Conservation (phyloP, 148 eudicot species). For the Camellia granthamiana region DNA sequence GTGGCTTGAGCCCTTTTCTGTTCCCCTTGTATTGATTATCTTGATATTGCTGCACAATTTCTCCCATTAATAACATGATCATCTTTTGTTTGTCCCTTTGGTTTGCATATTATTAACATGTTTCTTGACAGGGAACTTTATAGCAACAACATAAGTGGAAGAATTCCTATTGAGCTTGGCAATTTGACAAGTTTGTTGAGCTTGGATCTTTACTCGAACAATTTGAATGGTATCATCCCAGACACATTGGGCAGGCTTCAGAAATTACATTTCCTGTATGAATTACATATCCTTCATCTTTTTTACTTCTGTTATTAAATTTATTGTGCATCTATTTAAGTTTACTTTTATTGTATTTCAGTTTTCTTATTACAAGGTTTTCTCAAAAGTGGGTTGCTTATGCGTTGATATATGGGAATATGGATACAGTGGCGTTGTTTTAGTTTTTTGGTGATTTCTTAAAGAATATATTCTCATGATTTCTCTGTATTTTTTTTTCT, state of each 20-base stretch:
- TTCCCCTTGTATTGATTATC: neutral
- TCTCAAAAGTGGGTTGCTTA: conserved; percentile 5
- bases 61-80: neutral
- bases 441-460: neutral
- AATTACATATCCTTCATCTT: conserved; percentile 15
- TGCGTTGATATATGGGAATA: neutral
- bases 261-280: conserved; percentile 75
- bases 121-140: conserved; percentile 70
- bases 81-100: conserved; percentile 1
- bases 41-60: neutral
- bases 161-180: conserved; percentile 70
- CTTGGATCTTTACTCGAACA: conserved; percentile 85
- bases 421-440: neutral
- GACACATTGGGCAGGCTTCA: conserved; percentile 68
- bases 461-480: neutral
- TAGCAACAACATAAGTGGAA: conserved; percentile 75
- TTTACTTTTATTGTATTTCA: neutral
- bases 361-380: neutral
- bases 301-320: neutral
- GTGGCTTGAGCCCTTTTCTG: neutral
- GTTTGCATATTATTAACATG: neutral
- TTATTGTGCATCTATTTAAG: neutral
- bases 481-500: neutral
- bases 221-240: conserved; percentile 62
- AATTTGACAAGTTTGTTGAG: conserved; percentile 73